Base-by-base conservation (phyloP, 129 eudicot species). In the Flaveria ramosissima region DNA sequence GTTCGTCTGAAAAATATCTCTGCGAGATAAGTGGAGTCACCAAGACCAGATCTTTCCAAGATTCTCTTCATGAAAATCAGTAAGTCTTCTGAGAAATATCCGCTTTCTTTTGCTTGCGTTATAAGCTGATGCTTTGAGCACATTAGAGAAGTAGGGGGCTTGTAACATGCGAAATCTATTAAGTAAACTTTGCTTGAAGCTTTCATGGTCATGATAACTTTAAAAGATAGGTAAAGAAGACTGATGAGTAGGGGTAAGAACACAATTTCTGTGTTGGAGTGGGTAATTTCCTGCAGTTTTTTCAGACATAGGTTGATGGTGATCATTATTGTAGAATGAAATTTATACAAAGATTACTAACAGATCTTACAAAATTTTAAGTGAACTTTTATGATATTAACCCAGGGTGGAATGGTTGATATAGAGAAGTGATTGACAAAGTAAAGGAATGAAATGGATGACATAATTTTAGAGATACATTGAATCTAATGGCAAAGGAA, bases 101-200 rank as follows among this genome's bases (percentile, higher is more conserved):
- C 78, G 4, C 19, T 16, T 4, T 2, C 17, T 20, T 8, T 71
- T 15, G 75, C 75, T 8, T 16, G 12, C 7, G 83, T 61, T 13
- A 76, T 8, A 3, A 13, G 0, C 3, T 2, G 16, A 13, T 86
- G 74, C 80, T 65, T 84, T 32, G 77, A 43, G 51, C 75, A 76
- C 63, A 68, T 78, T 10, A 27, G 82, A 57, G 67, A 39, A 4
- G 7, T 24, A 7, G 75, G 73, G 43, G 87, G 90, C 62, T 89
- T 86, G 80, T 78, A 84, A 70, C 94, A 89, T 9, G 85, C 67
- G 26, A 84, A 86, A 74, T 86, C 87, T 46, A 86, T 23, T 4
- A 86, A 60, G 83, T 57, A 86, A 3, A 83, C 78, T 53, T 79
- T 81, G 62, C 71, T 26, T 39, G 77, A 77, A 64, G 81, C 21